A percentile compares a stretch with the other conserved stretches of the same genome.
These are phyloP conservation scores for Lipomyces oligophaga DNA, from an alignment of 805 yeast genomes.

Conservation along the genomic window DNA sequence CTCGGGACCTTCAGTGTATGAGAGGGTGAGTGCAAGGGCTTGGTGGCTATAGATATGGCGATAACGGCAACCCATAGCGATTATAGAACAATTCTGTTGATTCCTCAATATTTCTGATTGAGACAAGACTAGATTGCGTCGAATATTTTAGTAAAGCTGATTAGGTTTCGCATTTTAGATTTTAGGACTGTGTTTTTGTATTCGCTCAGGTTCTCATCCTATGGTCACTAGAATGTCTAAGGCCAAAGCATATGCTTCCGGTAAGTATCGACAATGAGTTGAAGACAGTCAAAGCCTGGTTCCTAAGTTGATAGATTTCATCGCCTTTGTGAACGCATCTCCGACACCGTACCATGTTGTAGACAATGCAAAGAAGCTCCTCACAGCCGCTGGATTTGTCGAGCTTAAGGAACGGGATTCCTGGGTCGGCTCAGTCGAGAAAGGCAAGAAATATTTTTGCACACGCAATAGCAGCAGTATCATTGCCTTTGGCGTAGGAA, in stretches of 20 bases:
- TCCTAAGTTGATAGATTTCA: slow-evolving; percentile 46
- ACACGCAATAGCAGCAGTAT: slow-evolving; percentile 88
- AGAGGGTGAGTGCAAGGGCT: no score
- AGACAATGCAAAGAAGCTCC: slow-evolving; percentile 52
- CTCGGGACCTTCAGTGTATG: no score
- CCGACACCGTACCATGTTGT: slow-evolving; percentile 97
- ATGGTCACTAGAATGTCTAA: slow-evolving; percentile 20
- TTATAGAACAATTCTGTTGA: no score
- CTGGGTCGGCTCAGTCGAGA: slow-evolving; percentile 58
- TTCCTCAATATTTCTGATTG: no score
- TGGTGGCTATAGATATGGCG: no score
- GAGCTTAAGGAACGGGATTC: slow-evolving; percentile 67
- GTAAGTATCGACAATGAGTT: not conserved
- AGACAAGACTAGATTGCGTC: no score
- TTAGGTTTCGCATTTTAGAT: no score
- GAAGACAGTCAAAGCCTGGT: not conserved
- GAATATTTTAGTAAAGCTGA: no score
- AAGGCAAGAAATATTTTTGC: slow-evolving; percentile 70
- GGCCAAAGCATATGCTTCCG: slow-evolving; percentile 23
- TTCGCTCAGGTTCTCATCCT: no score
- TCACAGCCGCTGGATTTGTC: slow-evolving; percentile 60
- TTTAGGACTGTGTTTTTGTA: no score
- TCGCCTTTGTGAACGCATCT: slow-evolving; percentile 72
- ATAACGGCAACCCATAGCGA: no score
- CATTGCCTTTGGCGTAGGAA: slow-evolving; percentile 82